Base-by-base conservation (phyloP, 345 rosid genomes). In the Capsella bursapastoris region DNA sequence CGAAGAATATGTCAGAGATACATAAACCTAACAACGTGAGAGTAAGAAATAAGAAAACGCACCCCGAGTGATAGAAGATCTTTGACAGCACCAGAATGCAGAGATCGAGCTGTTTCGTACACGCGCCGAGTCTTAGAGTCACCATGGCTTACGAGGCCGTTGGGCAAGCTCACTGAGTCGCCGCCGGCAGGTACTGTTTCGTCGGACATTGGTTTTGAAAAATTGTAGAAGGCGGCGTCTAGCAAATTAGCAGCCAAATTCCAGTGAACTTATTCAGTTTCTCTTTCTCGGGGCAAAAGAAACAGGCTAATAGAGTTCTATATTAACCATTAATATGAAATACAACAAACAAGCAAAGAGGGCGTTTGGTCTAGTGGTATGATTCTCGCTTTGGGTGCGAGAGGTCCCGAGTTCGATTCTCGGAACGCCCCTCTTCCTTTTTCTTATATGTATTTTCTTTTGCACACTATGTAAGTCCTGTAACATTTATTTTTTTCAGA, bases 381-480 rank as follows among this genome's bases (percentile, higher is more conserved):
- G 87, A 86, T 84, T 84, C 89, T 90, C 86, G 86, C 90, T 89
- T 90, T 81, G 89, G 88, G 89, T 89, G 87, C 88, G 81, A 86
- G 86, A 87, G 90, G 90, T 86, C 92, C 87, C 85, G 88, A 86
- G 90, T 89, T 89, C 88, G 79, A 92, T 88, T 88, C 90, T 86
- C 87, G 86, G 90, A 92, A 89, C 83, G 83, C 82, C 83, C 80
- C 61, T 6, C 8, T 14, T 6, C 1, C 5, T 16, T 55, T 32
- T 7, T 15, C 22, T 1, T 6, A 7, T 35, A 35, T n/a, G n/a
- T 14, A 3, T 47, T 2, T 25, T n/a, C 51, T 6, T 13, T 38
- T 38, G 43, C 43, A 38, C 43, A 8, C 12, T 43, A 43, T 43
- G 47, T 38, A 38, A 37, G 3, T 35, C 9, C 7, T 0, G 40